A percentile compares a stretch with the other conserved stretches of the same genome.
Evolutionary conservation across 192 early-diverging fungal genomes (phyloP).

Genomic region (Podila verticillata): DNA sequence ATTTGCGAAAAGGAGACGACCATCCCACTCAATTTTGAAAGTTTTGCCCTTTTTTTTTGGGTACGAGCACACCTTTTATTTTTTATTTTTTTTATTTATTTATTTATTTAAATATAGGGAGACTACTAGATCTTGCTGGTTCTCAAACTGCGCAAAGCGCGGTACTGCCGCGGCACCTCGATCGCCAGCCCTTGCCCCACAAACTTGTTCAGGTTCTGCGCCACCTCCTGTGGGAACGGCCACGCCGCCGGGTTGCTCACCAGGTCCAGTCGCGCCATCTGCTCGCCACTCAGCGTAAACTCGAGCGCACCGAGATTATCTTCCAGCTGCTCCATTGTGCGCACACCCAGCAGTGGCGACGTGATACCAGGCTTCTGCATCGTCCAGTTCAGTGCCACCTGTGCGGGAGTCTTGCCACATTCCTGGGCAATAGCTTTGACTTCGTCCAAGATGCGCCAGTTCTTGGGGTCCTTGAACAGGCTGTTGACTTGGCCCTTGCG

Average conservation of each 20-base stretch:
- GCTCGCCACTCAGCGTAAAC: conserved; percentile 40
- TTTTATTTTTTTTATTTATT: too few relatives aligned
- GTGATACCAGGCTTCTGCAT: conserved; percentile 56
- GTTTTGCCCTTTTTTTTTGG: too few relatives aligned
- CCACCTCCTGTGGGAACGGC: conserved; percentile 41
- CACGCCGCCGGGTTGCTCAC: conserved; percentile 43
- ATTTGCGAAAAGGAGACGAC: too few relatives aligned
- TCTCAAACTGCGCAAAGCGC: background rate
- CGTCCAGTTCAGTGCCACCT: conserved; percentile 61
- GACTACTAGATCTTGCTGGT: too few relatives aligned
- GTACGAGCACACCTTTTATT: too few relatives aligned
- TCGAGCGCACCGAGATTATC: conserved; percentile 47
- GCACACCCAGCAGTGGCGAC: conserved; percentile 44
- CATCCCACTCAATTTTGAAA: too few relatives aligned
- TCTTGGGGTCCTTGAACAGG: conserved; percentile 28
- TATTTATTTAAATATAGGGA: too few relatives aligned
- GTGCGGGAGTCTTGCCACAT: conserved; percentile 48
- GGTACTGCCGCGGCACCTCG: conserved; percentile 27
- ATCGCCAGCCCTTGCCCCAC: conserved; percentile 20
- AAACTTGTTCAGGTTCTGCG: conserved; percentile 14
- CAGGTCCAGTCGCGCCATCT: conserved; percentile 44
- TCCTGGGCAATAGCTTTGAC: conserved; percentile 54
- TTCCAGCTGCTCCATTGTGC: conserved; percentile 44
- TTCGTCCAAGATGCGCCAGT: conserved; percentile 56
- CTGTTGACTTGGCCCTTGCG: conserved; percentile 6